Evolutionary conservation across 2,329 filamentous ascomycete genomes (phyloP), one percentile per base, ranked within the genome.

Genomic region (Rhinocladiella similis): DNA sequence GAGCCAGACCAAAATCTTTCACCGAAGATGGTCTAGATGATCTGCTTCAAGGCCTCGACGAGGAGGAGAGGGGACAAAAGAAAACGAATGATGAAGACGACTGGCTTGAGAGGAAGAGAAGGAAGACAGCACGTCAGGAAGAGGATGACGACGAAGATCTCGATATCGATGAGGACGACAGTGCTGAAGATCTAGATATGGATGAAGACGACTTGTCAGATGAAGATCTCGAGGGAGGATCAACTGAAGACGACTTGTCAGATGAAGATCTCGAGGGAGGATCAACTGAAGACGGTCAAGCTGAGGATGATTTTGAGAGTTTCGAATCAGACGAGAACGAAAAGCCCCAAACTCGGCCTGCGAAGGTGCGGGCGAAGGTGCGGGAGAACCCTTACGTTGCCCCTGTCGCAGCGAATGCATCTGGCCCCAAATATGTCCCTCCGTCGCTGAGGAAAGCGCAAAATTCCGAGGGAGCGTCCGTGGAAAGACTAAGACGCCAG

Each of bases 351-450:
- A 69, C 71, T 27, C 62, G 69, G n/a, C 70, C 70, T 42, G 79
- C 77, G 25, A 27, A 27, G 25, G 25, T 27, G n/a, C n/a, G n/a
- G n/a, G n/a, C n/a, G 60, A 79, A 77, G 59, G 72, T 80, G 55
- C 82, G 85, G 58, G 93, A 97, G 71, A 97, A 97, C 64, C 93
- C 93, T 3, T 97, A 96, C 65, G 79, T 93, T 49, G 88, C 93
- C 2, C 93, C 93, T 7, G 73, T 79, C 7, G 49, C 62, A 16
- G 13, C 68, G 3, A 62, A 22, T 67, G 71, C 3, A 70, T 73
- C 69, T 14, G 69, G 77, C 16, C 77, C 79, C 5, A 96, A 95
- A 81, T 99, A 99, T 66, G 81, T 97, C 2, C 93, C 94, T 1
- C 94, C 93, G 2, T 96, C 92, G 1, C 76, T 94, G 51, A 84